Percentiles rank a stretch among this genome's conserved stretches.
Evolutionary conservation across 129 eudicot species (phyloP).

Genomic region (Cynara cardunculus): DNA sequence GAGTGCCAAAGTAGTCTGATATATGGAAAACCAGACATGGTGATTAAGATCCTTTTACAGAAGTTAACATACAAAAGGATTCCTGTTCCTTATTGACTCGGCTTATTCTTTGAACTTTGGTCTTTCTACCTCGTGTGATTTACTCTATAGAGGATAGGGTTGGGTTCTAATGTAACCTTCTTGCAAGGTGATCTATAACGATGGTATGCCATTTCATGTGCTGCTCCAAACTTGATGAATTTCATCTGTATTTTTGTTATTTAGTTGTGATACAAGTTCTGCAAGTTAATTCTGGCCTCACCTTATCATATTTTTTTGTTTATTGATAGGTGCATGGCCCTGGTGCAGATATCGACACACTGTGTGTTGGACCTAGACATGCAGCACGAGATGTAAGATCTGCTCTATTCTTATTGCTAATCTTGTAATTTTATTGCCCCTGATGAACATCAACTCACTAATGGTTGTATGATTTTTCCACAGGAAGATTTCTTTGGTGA

Average conservation of each 20-base stretch:
- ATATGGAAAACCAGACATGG: neutral
- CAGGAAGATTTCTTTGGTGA: constrained; percentile 97
- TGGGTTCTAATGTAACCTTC: neutral
- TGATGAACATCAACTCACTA: neutral
- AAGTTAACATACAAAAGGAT: neutral
- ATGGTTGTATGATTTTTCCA: neutral
- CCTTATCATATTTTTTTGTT: neutral
- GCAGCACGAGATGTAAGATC: constrained; percentile 66
- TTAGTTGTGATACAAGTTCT: neutral
- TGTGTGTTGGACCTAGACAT: constrained; percentile 92
- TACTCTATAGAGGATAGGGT: neutral
- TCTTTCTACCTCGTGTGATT: neutral
- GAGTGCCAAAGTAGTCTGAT: neutral
- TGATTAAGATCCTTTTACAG: neutral
- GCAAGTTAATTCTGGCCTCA: constrained; percentile 16
- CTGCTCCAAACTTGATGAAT: neutral
- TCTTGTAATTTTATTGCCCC: neutral
- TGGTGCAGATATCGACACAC: constrained; percentile 97
- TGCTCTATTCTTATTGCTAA: neutral
- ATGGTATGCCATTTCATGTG: neutral
- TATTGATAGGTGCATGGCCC: constrained; percentile 88
- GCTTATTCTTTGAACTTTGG: neutral
- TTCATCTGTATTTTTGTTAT: neutral
- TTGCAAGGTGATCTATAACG: neutral
- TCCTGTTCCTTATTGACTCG: neutral